Conservation (phyloP, 805 yeast genomes). For the Ogataea nitratoaversa region DNA sequence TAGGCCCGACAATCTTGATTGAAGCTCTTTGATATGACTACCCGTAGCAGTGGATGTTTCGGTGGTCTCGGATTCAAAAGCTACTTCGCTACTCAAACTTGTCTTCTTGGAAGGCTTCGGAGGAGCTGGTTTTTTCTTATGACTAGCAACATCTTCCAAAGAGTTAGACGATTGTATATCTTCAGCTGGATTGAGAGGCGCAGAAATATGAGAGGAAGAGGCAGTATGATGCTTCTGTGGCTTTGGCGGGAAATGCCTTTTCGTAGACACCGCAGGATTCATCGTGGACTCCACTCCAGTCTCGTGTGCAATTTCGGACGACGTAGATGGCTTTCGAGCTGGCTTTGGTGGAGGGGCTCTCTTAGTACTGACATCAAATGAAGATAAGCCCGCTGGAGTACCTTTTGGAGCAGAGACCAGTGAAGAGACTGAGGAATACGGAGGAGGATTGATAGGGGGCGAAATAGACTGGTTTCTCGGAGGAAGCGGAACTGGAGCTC, state of each 20-base stretch:
- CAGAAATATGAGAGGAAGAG: too few relatives aligned
- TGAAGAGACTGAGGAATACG: background rate
- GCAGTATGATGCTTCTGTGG: too few relatives aligned
- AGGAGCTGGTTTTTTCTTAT: constrained; percentile 34
- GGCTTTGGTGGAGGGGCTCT: constrained; percentile 18
- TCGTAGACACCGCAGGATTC: too few relatives aligned
- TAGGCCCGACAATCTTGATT: constrained; percentile 23
- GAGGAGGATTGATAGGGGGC: constrained; percentile 4
- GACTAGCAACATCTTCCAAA: background rate
- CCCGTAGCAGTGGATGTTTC: constrained; percentile 19
- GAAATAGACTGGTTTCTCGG: background rate
- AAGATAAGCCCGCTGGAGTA: background rate
- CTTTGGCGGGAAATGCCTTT: too few relatives aligned
- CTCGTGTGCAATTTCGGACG: background rate
- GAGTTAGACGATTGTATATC: background rate
- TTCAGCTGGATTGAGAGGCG: constrained; percentile 7
- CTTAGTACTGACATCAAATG: background rate
- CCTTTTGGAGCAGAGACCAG: background rate
- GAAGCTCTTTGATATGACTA: constrained; percentile 29
- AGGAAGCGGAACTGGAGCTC: constrained; percentile 1
- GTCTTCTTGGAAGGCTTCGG: constrained; percentile 40
- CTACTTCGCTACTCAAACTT: background rate
- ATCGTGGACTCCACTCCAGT: too few relatives aligned
- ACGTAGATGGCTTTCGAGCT: constrained; percentile 10
- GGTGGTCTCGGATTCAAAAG: constrained; percentile 4